Percentiles rank a stretch among this genome's conserved stretches.
These are phyloP conservation scores for Plasmodium gallinaceum DNA, from an alignment of 169 alveolate species.

Conservation along the genomic window DNA sequence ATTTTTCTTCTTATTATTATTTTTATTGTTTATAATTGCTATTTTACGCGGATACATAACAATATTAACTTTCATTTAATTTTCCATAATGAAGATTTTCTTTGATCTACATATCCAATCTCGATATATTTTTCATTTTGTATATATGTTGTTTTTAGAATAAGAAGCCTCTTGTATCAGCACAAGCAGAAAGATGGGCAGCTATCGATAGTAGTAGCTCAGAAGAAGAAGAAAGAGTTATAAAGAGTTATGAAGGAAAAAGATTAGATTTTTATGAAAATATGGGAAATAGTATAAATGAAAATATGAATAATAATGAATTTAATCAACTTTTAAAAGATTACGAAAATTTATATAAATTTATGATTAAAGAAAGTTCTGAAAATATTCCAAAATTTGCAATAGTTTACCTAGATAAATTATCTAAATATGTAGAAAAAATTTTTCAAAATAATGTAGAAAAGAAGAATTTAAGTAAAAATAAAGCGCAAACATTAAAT, in stretches of 20 bases:
- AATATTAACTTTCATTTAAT: no score
- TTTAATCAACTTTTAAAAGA: constrained; percentile 86
- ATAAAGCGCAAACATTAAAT: constrained; percentile 87
- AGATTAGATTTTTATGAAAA: constrained; percentile 84
- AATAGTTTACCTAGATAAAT: constrained; percentile 81
- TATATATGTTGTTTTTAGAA: constrained; percentile 77
- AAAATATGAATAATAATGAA: constrained; percentile 84
- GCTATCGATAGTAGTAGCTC: constrained; percentile 86
- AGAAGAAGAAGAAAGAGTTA: constrained; percentile 89
- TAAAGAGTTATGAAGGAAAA: constrained; percentile 88
- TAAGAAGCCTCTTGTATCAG: constrained; percentile 80
- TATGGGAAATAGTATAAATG: constrained; percentile 81
- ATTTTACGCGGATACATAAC: no score
- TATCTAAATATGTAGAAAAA: constrained; percentile 67
- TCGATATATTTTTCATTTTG: constrained; percentile 80
- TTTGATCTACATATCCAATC: no score
- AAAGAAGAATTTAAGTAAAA: constrained; percentile 87
- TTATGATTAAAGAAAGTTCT: constrained; percentile 84
- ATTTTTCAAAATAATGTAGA: constrained; percentile 84
- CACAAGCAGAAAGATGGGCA: constrained; percentile 82
- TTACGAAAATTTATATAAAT: constrained; percentile 85
- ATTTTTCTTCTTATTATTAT: no score
- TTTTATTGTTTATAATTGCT: no score
- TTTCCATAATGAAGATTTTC: no score
- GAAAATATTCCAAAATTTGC: constrained; percentile 81